Percentiles rank a stretch among this genome's conserved stretches.
Conservation (phyloP, 2,329 filamentous ascomycete species). For the Ascochyta fabae region DNA sequence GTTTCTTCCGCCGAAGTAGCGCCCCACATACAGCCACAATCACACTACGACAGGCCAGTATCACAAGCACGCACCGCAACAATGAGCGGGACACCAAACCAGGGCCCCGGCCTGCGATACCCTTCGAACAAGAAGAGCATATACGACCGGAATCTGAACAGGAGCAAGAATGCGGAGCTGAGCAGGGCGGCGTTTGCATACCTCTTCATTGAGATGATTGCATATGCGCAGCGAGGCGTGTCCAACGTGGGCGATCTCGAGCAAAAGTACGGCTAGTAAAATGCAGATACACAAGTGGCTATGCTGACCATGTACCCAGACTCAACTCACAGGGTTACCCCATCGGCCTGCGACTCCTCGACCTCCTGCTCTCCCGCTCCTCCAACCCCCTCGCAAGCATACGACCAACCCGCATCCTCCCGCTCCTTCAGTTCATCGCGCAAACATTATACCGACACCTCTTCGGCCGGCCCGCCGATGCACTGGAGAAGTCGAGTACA, state of each 20-base stretch:
- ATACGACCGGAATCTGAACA: conserved; percentile 94
- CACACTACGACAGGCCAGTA: conserved; percentile 6
- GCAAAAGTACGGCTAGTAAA: conserved; percentile 67
- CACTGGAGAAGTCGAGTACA: conserved; percentile 84
- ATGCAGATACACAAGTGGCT: not conserved
- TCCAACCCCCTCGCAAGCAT: conserved; percentile 53
- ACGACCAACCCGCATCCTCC: conserved; percentile 85
- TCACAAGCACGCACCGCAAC: conserved; percentile 22
- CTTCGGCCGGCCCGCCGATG: conserved; percentile 88
- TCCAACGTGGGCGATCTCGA: conserved; percentile 94
- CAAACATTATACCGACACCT: conserved; percentile 90
- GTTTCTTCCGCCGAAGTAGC: conserved; percentile 11
- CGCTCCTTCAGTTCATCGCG: conserved; percentile 94
- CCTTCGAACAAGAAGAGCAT: conserved; percentile 96
- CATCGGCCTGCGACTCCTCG: conserved; percentile 90
- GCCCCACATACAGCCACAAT: conserved; percentile 13
- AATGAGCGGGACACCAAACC: conserved; percentile 35
- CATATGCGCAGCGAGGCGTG: conserved; percentile 88
- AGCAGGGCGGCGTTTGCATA: conserved; percentile 95
- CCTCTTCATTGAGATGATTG: conserved; percentile 95
- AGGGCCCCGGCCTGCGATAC: conserved; percentile 72
- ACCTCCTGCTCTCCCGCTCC: conserved; percentile 83
- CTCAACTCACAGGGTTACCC: conserved; percentile 92
- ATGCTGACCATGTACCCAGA: conserved; percentile 54
- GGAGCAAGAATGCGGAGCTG: conserved; percentile 84